A percentile compares a stretch with the other conserved stretches of the same genome.
These are phyloP conservation scores for Mycena crocata DNA, from an alignment of 768 basidiomycete genomes.

Conservation along the genomic window DNA sequence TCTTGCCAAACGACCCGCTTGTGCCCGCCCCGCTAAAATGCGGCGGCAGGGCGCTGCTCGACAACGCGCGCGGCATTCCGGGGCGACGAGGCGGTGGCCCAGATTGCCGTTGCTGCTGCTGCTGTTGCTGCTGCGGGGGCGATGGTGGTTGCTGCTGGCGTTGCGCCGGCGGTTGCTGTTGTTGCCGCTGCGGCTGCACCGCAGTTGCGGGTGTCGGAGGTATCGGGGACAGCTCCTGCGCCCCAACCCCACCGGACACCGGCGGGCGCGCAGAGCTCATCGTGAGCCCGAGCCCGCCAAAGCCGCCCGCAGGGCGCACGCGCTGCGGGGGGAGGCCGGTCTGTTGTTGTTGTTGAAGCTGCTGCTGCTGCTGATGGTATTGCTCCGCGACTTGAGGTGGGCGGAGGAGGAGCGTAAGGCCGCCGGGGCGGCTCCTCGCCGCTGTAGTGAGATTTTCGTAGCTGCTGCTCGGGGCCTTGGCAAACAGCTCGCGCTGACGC, in stretches of 20 bases:
- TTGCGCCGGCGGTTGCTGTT: neutral
- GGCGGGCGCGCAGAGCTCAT: conserved; percentile 23
- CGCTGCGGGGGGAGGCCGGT: conserved; percentile 7
- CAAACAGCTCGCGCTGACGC: conserved; percentile 67
- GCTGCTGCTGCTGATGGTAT: conserved; percentile 34
- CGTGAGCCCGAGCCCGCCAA: conserved; percentile 27
- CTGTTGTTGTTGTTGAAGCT: conserved; percentile 37
- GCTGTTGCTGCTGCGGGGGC: neutral
- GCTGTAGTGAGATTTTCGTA: conserved; percentile 65
- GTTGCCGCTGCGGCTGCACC: conserved; percentile 5
- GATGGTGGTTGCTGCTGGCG: conserved; percentile 33
- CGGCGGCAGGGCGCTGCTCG: conserved; percentile 30
- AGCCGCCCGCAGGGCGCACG: conserved; percentile 31
- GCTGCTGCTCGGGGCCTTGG: conserved; percentile 74
- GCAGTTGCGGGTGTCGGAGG: conserved; percentile 26
- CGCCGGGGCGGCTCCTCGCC: conserved; percentile 42
- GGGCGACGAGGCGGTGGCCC: conserved; percentile 19
- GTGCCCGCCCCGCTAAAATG: conserved; percentile 18
- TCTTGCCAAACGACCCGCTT: conserved; percentile 32
- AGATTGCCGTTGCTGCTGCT: conserved; percentile 21
- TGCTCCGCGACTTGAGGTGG: conserved; percentile 35
- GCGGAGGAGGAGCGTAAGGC: conserved; percentile 33
- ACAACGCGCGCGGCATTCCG: conserved; percentile 25
- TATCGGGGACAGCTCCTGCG: conserved; percentile 21
- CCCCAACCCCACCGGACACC: conserved; percentile 34